Base-by-base conservation (phyloP, 306 rosid species). In the Glycine soja region DNA sequence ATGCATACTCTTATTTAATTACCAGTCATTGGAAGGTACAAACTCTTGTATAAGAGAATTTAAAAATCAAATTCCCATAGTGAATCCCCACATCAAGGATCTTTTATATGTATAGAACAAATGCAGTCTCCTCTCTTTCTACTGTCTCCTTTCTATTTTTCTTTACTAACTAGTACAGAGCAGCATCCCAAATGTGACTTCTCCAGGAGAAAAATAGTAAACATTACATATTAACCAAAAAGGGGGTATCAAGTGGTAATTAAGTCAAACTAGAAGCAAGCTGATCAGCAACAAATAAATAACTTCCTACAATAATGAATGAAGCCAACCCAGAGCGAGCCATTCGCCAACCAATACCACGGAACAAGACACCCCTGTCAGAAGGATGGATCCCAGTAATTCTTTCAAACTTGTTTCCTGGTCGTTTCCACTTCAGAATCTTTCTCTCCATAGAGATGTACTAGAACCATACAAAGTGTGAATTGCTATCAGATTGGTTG, bases 261-360 rank as follows among this genome's bases (percentile, higher is more conserved):
- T 43, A 87, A 66, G 83, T 72, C 81, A 87, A 85, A 59, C 62
- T n/a, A 80, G 88, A 76, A 65, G 82, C 84, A 80, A 92, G 87
- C 77, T 36, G 84, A 84, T 94, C 90, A 62, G 90, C 92, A 51
- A 69, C 76, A 79, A 88, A 88, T 77, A 88, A 92, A 83, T 92
- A 94, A 80, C 91, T 82, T 78, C 95, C 93, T 52, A 92, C 93
- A 45, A 91, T 82, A 65, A 90, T 9, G 50, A 90, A 89, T 3
- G 99, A 95, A 16, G 93, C 91, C 63, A 92, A 3, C 50, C 95
- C 97, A 84, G 92, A 79, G 50, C 90, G 88, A 80, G 97, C 89
- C 92, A 95, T 88, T 83, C 97, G 92, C 80, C 83, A 81, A 61
- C 91, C 88, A 59, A 91, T 54, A 67, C 98, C 95, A 4, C 85